Conservation (phyloP, 768 basidiomycete genomes). For the Hygrocybe punicea region DNA sequence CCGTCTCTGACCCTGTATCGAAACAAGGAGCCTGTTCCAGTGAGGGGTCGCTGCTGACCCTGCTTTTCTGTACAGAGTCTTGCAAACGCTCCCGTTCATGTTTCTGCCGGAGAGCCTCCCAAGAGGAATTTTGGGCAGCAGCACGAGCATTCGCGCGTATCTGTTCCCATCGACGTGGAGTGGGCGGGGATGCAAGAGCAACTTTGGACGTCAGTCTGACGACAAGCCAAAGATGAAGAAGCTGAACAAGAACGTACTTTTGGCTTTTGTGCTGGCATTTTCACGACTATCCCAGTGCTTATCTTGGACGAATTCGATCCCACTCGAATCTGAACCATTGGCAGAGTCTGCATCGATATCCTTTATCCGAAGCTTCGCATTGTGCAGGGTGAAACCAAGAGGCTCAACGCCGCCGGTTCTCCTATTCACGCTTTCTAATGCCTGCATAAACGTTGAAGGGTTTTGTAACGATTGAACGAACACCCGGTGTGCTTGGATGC, state of each 20-base stretch:
- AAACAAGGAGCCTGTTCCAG: slow-evolving; percentile 55
- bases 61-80: slow-evolving; percentile 10
- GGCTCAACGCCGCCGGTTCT: neutral
- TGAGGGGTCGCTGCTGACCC: slow-evolving; percentile 17
- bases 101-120: slow-evolving; percentile 65
- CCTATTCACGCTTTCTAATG: slow-evolving; percentile 33
- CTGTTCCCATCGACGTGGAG: slow-evolving; percentile 57
- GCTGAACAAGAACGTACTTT: neutral
- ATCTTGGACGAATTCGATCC: too few species aligned
- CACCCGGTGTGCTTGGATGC: slow-evolving; percentile 31
- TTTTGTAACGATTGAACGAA: slow-evolving; percentile 41
- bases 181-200: slow-evolving; percentile 14
- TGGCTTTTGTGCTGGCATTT: too few species aligned
- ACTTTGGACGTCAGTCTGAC: slow-evolving; percentile 9
- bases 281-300: too few species aligned
- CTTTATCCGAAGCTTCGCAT: neutral
- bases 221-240: neutral
- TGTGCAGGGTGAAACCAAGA: neutral
- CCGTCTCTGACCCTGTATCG: slow-evolving; percentile 56
- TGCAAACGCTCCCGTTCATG: slow-evolving; percentile 41
- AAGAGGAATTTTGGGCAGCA: slow-evolving; percentile 47
- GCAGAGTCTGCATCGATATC: neutral
- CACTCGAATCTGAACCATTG: neutral
- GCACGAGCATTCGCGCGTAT: slow-evolving; percentile 53
- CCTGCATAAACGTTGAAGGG: slow-evolving; percentile 38